phyloP scores from a whole-genome alignment of 2,329 filamentous ascomycete genomes.

The Eutypa lata region DNA sequence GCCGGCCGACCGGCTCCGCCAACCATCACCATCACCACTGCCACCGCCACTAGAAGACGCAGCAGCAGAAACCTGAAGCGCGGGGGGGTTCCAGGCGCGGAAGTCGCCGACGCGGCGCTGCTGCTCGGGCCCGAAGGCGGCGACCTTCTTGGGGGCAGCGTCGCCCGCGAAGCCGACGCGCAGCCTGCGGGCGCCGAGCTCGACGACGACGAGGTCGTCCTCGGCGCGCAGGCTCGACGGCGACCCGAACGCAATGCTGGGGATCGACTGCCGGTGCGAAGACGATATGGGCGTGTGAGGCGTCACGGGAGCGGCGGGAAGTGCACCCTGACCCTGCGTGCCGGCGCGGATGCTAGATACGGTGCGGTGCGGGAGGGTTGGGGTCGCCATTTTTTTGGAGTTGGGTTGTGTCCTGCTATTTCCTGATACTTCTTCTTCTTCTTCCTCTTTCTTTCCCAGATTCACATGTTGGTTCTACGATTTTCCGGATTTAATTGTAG shows the following conservation, averaged over 20 bases:
- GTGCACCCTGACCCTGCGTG: conserved; percentile 16
- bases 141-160: conserved; percentile 65
- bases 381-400: conserved; percentile 37
- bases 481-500: not conserved
- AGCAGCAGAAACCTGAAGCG: no score
- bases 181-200: conserved; percentile 76
- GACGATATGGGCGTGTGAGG: conserved; percentile 54
- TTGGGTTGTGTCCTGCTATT: conserved; percentile 3
- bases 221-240: conserved; percentile 65
- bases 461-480: not conserved
- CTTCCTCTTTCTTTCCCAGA: not conserved
- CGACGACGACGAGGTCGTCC: conserved; percentile 81
- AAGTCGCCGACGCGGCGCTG: conserved; percentile 80
- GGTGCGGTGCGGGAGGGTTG: conserved; percentile 53
- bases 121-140: conserved; percentile 72
- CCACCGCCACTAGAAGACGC: no score
- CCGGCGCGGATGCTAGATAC: conserved; percentile 55
- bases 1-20: no score
- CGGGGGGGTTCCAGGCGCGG: conserved; percentile 57
- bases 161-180: conserved; percentile 87
- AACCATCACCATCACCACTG: no score
- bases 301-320: conserved; percentile 31
- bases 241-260: conserved; percentile 54
- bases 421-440: conserved; percentile 3
- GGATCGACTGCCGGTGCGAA: conserved; percentile 36